Conservation (phyloP, 768 basidiomycete genomes). For the Tricholoma matsutake region DNA sequence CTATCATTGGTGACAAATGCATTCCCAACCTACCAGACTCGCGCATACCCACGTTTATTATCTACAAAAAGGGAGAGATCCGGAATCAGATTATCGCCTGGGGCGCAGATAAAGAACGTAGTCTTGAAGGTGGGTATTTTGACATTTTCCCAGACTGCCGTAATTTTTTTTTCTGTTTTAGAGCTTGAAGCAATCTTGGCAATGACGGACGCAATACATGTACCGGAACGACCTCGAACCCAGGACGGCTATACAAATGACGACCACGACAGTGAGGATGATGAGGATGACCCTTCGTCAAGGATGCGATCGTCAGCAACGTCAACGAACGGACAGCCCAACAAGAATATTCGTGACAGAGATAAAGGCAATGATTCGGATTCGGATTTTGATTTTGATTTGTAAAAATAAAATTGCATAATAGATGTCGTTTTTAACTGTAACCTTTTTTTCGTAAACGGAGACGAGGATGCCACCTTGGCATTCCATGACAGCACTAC, state of each 20-base stretch:
- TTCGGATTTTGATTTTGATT: conserved; percentile 80
- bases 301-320: conserved; percentile 56
- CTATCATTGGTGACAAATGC: conserved; percentile 92
- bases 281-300: conserved; percentile 48
- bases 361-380: conserved; percentile 50
- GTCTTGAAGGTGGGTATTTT: conserved; percentile 59
- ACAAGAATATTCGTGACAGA: conserved; percentile 54
- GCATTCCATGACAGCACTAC: background rate
- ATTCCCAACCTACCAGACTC: conserved; percentile 94
- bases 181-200: conserved; percentile 73
- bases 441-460: conserved; percentile 1
- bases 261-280: conserved; percentile 46
- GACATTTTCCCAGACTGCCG: background rate
- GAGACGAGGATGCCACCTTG: background rate
- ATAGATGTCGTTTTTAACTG: background rate
- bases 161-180: conserved; percentile 22
- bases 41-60: conserved; percentile 86
- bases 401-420: conserved; percentile 33
- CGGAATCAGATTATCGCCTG: conserved; percentile 81
- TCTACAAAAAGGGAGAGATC: conserved; percentile 93
- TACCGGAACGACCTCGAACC: conserved; percentile 43
- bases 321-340: conserved; percentile 46
- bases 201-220: conserved; percentile 61
- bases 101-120: conserved; percentile 76
- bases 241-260: conserved; percentile 29